Evolutionary conservation across 495 filamentous ascomycete species (phyloP), one percentile per base, ranked within the genome.

Genomic region (Haplographium delicatum): DNA sequence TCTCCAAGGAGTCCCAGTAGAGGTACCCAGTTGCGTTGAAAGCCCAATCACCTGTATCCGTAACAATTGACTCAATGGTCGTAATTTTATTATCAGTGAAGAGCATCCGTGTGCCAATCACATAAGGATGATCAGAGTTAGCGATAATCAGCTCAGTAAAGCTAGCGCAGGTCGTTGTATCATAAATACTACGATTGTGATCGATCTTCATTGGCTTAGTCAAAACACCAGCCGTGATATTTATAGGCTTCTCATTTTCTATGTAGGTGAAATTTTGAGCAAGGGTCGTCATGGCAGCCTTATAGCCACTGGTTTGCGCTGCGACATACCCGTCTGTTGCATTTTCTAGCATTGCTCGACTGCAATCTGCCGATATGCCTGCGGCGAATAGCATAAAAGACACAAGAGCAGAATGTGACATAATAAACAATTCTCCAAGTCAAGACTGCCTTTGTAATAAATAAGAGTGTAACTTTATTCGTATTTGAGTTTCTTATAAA

Each of bases 91-190:
- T 22, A 1, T 41, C 43, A 10, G 46, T 50, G 15, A 52, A 37
- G 9, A 52, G 25, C 40, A 52, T 46, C 11, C 50, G 27, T 4
- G 58, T 60, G 4, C 54, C 57, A 19, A 63, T 55, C 10, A 63
- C 60, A 39, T 60, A 63, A 4, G 50, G 54, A 13, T 60, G 2
- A 4, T 18, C 49, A 5, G 45, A 35, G 24, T 58, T 61, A 44
- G 58, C 56, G 4, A 52, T 38, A 39, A 69, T 68, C 33, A 69
- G 57, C 54, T 70, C 65, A 3, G 68, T 72, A 50, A 68, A 72
- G 3, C 62, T 62, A 10, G 69, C 68, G 43, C 69, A 72, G 13
- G 54, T 50, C 3, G 56, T 62, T 5, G 65, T 67, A 39, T 72
- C 69, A 57, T 62, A 58, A 31, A 69, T 62, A 45, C 61, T 64